Conservation (phyloP, 805 yeast species). For the Blastobotrys robertii region DNA sequence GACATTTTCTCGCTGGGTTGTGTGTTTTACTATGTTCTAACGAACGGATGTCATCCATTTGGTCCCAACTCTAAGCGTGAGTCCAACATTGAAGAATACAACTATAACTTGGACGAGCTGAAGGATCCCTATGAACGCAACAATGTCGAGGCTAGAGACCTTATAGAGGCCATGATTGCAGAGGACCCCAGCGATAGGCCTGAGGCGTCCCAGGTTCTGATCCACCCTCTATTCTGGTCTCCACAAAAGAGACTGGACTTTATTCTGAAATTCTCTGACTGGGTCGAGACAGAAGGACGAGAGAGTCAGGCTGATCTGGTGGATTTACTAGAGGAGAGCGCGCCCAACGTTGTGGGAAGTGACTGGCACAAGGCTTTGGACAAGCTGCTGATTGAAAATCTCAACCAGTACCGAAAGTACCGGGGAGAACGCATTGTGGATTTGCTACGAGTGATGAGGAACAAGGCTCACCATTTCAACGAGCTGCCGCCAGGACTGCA, state of each 20-base stretch:
- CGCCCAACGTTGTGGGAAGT: slow-evolving; percentile 31
- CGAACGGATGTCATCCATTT: slow-evolving; percentile 85
- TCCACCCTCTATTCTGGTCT: slow-evolving; percentile 88
- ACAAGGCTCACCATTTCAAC: slow-evolving; percentile 89
- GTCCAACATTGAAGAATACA: slow-evolving; percentile 59
- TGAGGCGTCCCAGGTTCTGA: slow-evolving; percentile 52
- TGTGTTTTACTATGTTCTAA: slow-evolving; percentile 75
- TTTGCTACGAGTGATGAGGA: slow-evolving; percentile 76
- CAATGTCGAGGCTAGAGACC: slow-evolving; percentile 60
- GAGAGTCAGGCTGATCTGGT: slow-evolving; percentile 66
- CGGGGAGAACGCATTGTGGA: slow-evolving; percentile 73
- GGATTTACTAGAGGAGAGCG: slow-evolving; percentile 42
- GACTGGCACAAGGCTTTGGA: slow-evolving; percentile 80
- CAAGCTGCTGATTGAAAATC: slow-evolving; percentile 60
- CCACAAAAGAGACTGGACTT: slow-evolving; percentile 68
- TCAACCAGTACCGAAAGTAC: slow-evolving; percentile 88
- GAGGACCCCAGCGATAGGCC: slow-evolving; percentile 64
- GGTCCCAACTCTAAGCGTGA: slow-evolving; percentile 88
- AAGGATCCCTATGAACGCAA: slow-evolving; percentile 18
- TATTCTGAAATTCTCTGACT: slow-evolving; percentile 75
- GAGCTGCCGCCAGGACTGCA: slow-evolving; percentile 69
- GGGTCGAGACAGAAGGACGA: slow-evolving; percentile 76
- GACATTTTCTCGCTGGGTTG: slow-evolving; percentile 95
- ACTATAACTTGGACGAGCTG: slow-evolving; percentile 42
- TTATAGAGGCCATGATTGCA: slow-evolving; percentile 64